Evolutionary conservation across 495 filamentous ascomycete species (phyloP).

Genomic region (Penicillium paradoxum): DNA sequence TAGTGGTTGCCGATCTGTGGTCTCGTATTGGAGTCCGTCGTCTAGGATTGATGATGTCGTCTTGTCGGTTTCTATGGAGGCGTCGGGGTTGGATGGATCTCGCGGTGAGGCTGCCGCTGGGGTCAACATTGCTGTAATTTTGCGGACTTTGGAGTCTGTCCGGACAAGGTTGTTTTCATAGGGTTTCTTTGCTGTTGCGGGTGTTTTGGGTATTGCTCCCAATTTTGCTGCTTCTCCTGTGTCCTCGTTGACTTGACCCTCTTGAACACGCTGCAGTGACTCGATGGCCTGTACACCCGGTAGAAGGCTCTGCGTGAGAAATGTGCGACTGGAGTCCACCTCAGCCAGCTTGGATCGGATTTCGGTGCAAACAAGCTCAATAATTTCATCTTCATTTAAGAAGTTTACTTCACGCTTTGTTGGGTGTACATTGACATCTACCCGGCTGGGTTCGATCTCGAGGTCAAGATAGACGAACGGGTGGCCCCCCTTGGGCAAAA

Average conservation of each 20-base stretch:
- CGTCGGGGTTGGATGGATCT: slow-evolving; percentile 14
- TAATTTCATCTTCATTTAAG: slow-evolving; percentile 95
- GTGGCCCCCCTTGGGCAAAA: slow-evolving; percentile 91
- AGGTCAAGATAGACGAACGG: slow-evolving; percentile 92
- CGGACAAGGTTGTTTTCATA: slow-evolving; percentile 89
- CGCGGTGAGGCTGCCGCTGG: slow-evolving; percentile 29
- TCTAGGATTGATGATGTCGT: slow-evolving; percentile 23
- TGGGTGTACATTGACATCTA: slow-evolving; percentile 97
- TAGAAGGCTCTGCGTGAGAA: slow-evolving; percentile 86
- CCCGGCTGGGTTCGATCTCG: slow-evolving; percentile 86
- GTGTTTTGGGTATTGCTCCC: slow-evolving; percentile 29
- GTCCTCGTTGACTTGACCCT: slow-evolving; percentile 8
- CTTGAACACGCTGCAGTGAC: slow-evolving; percentile 22
- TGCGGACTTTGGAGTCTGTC: slow-evolving; percentile 83
- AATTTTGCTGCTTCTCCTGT: slow-evolving; percentile 7
- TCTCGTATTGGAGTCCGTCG: slow-evolving; percentile 62
- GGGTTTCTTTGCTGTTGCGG: slow-evolving; percentile 51
- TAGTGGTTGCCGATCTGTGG: slow-evolving; percentile 60
- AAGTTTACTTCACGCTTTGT: slow-evolving; percentile 99
- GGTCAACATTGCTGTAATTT: slow-evolving; percentile 92
- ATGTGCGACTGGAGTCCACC: slow-evolving; percentile 92
- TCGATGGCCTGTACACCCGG: slow-evolving; percentile 50
- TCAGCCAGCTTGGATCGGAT: slow-evolving; percentile 75
- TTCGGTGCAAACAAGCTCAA: slow-evolving; percentile 78
- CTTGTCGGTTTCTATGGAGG: slow-evolving; percentile 14